These are phyloP conservation scores for Solanum paucissectum DNA, from an alignment of 257 asterid species.

Conservation along the genomic window DNA sequence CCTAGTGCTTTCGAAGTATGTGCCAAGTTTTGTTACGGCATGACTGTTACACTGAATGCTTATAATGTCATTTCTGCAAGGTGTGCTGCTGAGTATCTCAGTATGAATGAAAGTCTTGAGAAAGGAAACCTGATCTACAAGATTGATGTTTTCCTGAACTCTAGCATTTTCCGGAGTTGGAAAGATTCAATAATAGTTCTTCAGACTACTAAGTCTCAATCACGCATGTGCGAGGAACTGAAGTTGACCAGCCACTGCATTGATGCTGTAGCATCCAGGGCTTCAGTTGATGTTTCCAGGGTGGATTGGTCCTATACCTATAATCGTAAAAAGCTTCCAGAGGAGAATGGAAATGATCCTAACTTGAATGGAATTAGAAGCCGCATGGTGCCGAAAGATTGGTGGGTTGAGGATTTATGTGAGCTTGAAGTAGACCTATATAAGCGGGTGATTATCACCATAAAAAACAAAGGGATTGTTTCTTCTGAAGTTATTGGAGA, in stretches of 20 bases:
- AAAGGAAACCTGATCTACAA: constrained; percentile 85
- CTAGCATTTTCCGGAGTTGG: constrained; percentile 87
- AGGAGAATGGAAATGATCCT: constrained; percentile 60
- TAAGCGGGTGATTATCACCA: constrained; percentile 40
- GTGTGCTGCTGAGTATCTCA: constrained; percentile 91
- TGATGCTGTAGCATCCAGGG: constrained; percentile 69
- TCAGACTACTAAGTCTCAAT: constrained; percentile 49
- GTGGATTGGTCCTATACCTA: constrained; percentile 92
- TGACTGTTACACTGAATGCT: constrained; percentile 82
- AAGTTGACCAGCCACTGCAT: constrained; percentile 64
- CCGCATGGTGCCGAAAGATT: constrained; percentile 64
- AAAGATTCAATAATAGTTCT: constrained; percentile 89
- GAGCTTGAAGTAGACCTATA: constrained; percentile 80
- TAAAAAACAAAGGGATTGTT: constrained; percentile 41
- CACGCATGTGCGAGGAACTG: constrained; percentile 60
- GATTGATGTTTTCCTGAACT: constrained; percentile 73
- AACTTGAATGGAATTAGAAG: constrained; percentile 49
- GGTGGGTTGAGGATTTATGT: constrained; percentile 94
- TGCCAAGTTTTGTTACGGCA: constrained; percentile 86
- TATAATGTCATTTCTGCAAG: constrained; percentile 66
- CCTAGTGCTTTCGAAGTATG: constrained; percentile 71
- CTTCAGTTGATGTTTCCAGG: constrained; percentile 59
- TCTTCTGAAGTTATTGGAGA: constrained; percentile 74
- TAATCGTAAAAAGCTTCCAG: constrained; percentile 62
- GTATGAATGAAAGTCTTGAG: constrained; percentile 71